A percentile compares a stretch with the other conserved stretches of the same genome.
phyloP scores from a whole-genome alignment of 1,139 yeast species.

The Yamadazyma diospyri region DNA sequence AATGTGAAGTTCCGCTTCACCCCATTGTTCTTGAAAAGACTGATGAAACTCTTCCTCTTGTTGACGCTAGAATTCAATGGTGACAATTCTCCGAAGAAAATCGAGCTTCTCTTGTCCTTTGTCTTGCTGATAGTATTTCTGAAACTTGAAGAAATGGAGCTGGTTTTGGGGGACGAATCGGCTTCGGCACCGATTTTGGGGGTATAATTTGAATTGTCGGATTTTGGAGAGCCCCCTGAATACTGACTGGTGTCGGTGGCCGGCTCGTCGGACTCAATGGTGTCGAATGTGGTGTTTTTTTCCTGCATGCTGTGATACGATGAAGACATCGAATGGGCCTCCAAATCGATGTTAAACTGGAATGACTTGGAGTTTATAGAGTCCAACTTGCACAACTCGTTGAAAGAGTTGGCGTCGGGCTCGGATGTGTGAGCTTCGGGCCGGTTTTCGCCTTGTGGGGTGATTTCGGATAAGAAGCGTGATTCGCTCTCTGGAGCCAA shows the following conservation, averaged over 20 bases:
- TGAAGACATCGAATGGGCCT: constrained; percentile 4
- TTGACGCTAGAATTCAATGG: constrained; percentile 12
- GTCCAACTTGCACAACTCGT: constrained; percentile 12
- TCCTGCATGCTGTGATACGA: constrained; percentile 3
- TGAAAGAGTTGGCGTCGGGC: constrained; percentile 7
- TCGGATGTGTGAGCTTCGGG: not conserved
- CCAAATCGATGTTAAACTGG: constrained; percentile 13
- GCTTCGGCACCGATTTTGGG: not conserved
- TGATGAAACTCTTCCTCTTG: constrained; percentile 17
- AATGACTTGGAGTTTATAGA: constrained; percentile 15
- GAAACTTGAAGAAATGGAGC: not conserved
- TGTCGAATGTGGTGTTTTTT: not conserved
- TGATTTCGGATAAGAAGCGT: not conserved
- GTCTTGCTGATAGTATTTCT: not conserved
- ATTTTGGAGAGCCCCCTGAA: not conserved
- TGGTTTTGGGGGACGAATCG: not conserved
- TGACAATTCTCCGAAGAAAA: constrained; percentile 9
- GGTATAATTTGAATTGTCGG: not conserved
- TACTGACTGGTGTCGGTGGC: constrained; percentile 2
- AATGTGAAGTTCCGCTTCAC: constrained; percentile 17
- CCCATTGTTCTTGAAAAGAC: constrained; percentile 15
- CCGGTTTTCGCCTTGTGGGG: too few species aligned
- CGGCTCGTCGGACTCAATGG: constrained; percentile 4
- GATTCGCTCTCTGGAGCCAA: constrained; percentile 1
- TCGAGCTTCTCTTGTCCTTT: constrained; percentile 4